Conservation (phyloP, 306 rosid genomes). For the Cicer pinnatifidum region DNA sequence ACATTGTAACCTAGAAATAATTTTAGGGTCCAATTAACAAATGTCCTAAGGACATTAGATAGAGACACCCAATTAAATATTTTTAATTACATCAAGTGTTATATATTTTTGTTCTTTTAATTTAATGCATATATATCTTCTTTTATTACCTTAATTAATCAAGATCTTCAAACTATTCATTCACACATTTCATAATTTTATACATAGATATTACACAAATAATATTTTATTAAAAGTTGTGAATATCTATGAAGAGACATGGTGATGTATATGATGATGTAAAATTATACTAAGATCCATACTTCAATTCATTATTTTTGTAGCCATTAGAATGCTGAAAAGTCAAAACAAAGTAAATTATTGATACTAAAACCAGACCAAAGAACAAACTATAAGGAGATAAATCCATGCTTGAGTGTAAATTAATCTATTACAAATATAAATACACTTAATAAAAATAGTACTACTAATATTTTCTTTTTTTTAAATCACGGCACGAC, state of each 20-base stretch:
- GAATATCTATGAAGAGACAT: neutral
- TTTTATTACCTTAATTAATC: neutral
- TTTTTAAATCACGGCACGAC: slow-evolving; percentile 21
- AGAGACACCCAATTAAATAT: neutral
- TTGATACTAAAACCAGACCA: neutral
- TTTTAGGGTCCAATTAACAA: neutral
- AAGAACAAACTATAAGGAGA: neutral
- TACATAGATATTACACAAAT: neutral
- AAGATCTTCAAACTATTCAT: neutral
- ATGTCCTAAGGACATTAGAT: slow-evolving; percentile 29
- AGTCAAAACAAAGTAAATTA: neutral
- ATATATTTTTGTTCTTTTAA: neutral
- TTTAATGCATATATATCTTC: neutral
- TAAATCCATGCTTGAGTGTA: neutral
- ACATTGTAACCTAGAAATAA: slow-evolving; percentile 17
- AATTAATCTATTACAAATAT: neutral
- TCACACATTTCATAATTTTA: neutral
- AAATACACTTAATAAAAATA: neutral
- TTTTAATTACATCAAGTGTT: neutral
- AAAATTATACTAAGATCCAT: slow-evolving; percentile 10
- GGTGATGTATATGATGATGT: slow-evolving; percentile 10
- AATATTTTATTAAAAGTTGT: neutral
- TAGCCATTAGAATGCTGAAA: neutral
- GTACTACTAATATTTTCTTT: too few relatives aligned
- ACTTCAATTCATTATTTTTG: neutral